Evolutionary conservation across 495 filamentous ascomycete species (phyloP).

Genomic region (Hypoxylon intermedium): DNA sequence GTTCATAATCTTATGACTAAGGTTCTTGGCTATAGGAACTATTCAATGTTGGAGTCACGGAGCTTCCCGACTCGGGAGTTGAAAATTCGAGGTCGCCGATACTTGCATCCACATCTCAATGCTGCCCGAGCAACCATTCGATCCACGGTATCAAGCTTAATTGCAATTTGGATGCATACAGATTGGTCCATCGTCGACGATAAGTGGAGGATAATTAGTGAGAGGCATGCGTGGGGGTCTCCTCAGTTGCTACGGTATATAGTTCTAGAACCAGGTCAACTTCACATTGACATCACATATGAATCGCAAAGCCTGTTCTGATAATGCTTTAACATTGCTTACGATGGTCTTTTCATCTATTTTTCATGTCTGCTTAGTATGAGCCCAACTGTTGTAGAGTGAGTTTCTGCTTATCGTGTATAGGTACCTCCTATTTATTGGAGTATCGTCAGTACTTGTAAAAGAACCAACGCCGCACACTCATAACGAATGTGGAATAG

Average conservation of each 20-base stretch:
- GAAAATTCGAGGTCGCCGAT: slow-evolving; percentile 5
- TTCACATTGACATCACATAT: background rate
- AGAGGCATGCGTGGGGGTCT: slow-evolving; percentile 2
- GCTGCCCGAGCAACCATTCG: slow-evolving; percentile 3
- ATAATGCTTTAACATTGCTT: background rate
- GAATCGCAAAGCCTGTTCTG: background rate
- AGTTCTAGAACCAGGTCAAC: background rate
- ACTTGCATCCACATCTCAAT: background rate
- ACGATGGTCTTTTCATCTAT: background rate
- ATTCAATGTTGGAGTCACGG: slow-evolving; percentile 7
- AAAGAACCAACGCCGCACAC: background rate
- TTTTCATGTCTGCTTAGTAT: background rate
- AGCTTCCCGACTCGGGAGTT: slow-evolving; percentile 10
- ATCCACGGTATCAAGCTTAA: slow-evolving; percentile 3
- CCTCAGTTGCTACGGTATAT: slow-evolving; percentile 3
- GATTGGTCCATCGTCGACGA: background rate
- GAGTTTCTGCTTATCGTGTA: background rate
- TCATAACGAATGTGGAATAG: background rate
- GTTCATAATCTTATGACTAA: slow-evolving; percentile 1
- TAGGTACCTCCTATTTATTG: background rate
- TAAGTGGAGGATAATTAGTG: background rate
- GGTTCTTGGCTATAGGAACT: background rate
- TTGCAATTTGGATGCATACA: background rate
- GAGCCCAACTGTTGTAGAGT: background rate
- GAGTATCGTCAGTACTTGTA: background rate